Conservation (phyloP, 345 rosid genomes). For the Gossypioides kirkii region DNA sequence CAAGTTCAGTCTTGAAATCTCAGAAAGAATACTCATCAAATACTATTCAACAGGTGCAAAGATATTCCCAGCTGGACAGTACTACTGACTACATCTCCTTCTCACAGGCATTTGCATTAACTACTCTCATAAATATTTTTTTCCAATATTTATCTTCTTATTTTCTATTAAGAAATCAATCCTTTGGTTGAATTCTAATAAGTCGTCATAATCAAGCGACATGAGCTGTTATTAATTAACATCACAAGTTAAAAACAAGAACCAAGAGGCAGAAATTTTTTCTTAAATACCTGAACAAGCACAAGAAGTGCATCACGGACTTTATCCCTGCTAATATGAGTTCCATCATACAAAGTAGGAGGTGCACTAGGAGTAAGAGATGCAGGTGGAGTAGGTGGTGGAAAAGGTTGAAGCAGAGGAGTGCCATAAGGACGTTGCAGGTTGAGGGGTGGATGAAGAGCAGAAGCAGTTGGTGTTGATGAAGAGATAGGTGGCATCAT, state of each 20-base stretch:
- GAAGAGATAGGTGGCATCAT: conserved; percentile 40
- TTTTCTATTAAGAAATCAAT: too few relatives aligned
- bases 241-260: neutral
- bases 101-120: neutral
- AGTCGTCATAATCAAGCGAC: neutral
- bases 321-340: conserved; percentile 47
- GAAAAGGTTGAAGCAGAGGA: conserved; percentile 69
- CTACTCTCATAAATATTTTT: neutral
- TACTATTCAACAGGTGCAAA: neutral
- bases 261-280: neutral
- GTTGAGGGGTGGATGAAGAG: conserved; percentile 42
- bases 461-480: conserved; percentile 31
- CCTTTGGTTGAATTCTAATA: neutral
- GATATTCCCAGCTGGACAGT: neutral
- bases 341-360: conserved; percentile 15
- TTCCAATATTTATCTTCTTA: neutral
- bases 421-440: conserved; percentile 55
- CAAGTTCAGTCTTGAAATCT: neutral
- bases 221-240: neutral
- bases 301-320: conserved; percentile 51
- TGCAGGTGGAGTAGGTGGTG: conserved; percentile 64
- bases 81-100: neutral
- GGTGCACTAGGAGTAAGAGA: conserved; percentile 46
- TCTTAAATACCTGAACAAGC: conserved; percentile 50
- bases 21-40: neutral